phyloP scores from a whole-genome alignment of 257 asterid species.

The Paulownia fortunei region DNA sequence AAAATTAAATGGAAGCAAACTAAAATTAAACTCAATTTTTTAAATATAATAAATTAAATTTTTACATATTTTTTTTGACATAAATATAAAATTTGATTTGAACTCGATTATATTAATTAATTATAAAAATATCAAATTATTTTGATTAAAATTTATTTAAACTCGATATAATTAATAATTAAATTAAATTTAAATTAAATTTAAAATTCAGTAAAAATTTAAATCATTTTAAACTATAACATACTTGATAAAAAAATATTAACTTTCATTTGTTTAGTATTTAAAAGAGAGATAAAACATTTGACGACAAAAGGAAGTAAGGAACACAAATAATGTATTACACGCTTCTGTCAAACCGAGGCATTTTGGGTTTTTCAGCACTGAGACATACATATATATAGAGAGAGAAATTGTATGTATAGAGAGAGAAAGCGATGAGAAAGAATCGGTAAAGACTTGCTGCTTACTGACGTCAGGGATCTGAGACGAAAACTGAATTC shows the following conservation, averaged over 20 bases:
- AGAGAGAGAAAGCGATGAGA: constrained; percentile 9
- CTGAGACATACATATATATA: not conserved
- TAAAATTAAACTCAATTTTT: too few species aligned
- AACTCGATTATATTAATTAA: too few species aligned
- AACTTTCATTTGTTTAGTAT: not conserved
- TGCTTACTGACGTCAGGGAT: constrained; percentile 26
- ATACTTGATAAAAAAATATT: not conserved
- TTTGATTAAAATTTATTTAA: too few species aligned
- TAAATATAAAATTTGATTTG: too few species aligned
- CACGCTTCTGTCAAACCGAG: constrained; percentile 24
- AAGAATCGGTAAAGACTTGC: not conserved
- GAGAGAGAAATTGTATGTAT: constrained; percentile 12
- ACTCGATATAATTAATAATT: too few species aligned
- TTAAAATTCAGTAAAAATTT: too few species aligned
- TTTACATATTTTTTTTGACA: too few species aligned
- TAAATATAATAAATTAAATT: too few species aligned
- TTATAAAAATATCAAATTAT: too few species aligned
- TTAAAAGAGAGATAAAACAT: not conserved
- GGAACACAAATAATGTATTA: not conserved
- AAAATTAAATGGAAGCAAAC: too few species aligned
- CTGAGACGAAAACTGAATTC: constrained; percentile 9
- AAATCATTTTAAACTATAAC: too few species aligned
- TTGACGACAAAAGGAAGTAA: constrained; percentile 16
- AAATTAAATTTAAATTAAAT: too few species aligned
- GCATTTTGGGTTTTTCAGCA: constrained; percentile 26